These are phyloP conservation scores for Salisapilia sapeloensis DNA, from an alignment of 352 stramenopile genomes.

Conservation along the genomic window DNA sequence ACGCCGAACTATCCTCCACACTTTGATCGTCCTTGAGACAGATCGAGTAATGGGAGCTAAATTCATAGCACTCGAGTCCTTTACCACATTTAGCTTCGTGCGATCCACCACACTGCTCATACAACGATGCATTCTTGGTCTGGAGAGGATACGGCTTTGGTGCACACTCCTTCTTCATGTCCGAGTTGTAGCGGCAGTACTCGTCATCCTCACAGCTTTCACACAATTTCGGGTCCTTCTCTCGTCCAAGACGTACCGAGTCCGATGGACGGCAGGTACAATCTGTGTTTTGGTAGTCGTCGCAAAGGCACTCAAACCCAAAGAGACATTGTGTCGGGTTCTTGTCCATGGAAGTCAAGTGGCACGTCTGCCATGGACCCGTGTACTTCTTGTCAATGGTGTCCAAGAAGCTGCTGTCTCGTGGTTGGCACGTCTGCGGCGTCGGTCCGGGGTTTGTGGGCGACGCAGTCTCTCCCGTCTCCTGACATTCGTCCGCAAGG, in stretches of 20 bases:
- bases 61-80: constrained; percentile 17
- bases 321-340: constrained; percentile 30
- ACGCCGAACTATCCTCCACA: no score
- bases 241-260: constrained; percentile 16
- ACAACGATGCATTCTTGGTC: constrained; percentile 19
- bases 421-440: constrained; percentile 13
- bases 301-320: constrained; percentile 20
- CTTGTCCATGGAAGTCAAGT: constrained; percentile 8
- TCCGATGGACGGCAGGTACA: constrained; percentile 33
- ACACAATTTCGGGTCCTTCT: constrained; percentile 10
- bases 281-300: constrained; percentile 19
- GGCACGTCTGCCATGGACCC: constrained; percentile 20
- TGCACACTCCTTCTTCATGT: constrained; percentile 23
- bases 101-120: constrained; percentile 14
- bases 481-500: constrained; percentile 20
- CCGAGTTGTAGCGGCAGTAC: constrained; percentile 42
- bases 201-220: constrained; percentile 27
- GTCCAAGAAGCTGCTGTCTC: constrained; percentile 22
- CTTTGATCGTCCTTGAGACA: constrained; percentile 16
- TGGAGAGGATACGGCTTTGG: constrained; percentile 19
- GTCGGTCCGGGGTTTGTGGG: constrained; percentile 15
- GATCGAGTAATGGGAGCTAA: constrained; percentile 15
- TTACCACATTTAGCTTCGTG: constrained; percentile 12
- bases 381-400: constrained; percentile 15
- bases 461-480: no score